Evolutionary conservation across 2,329 filamentous ascomycete genomes (phyloP), one percentile per base, ranked within the genome.

Genomic region (Fusarium nodosum): DNA sequence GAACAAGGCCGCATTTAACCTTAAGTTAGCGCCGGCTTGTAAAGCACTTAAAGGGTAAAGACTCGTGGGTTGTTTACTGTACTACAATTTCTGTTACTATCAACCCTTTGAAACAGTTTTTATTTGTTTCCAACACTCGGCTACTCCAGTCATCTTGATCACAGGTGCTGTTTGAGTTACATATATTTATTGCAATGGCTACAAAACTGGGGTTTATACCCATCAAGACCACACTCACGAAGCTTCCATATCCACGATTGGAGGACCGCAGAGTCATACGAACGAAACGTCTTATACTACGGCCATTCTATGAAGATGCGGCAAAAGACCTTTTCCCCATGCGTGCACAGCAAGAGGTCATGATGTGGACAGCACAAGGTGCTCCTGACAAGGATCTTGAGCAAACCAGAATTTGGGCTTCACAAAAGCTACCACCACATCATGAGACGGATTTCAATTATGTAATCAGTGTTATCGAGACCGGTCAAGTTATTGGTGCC

Each of bases 311-410:
- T 2, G 28, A 62, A 9, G 28, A 31, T 45, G 59, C 46, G 2
- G 59, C 56, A 5, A 24, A 16, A 5, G 56, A 62, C 16, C 56
- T 62, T 0, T 60, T 34, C 5, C 59, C 59, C 1, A 46, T 62
- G 59, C 59, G 59, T 5, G 16, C 41, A 7, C 56, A 62, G 13
- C 20, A 54, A 42, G 59, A 61, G 7, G 56, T 61, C 22, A 62
- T 62, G 59, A 61, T 42, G 34, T 62, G 59, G 59, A 62, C 59
- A 3, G 5, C 59, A 3, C 46, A 62, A 31, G 59, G 59, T 6
- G 56, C 24, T 1, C 59, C 59, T 18, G 59, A 62, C 10, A 42
- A 54, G 16, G 9, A 45, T 3, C 4, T 62, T 5, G 46, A 55
- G 4, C 46, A 62, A 16, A 54, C 59, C 1, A 8, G 24, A 2